phyloP scores from a whole-genome alignment of 1,284 basidiomycete species.

The Pholiota adiposa region DNA sequence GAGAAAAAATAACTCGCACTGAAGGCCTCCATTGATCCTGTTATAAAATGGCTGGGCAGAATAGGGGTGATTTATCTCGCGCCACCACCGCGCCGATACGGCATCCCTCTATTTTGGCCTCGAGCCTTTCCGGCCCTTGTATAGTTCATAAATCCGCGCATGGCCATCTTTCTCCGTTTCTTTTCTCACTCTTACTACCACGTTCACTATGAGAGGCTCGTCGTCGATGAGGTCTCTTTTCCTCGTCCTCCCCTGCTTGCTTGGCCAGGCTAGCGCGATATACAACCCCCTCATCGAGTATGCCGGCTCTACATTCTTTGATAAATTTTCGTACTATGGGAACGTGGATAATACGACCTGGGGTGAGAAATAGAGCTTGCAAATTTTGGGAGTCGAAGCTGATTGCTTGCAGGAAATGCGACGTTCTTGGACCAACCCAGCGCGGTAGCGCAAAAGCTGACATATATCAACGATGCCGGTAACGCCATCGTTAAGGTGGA shows the following conservation, averaged over 20 bases:
- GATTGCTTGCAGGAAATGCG: constrained; percentile 47
- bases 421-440: constrained; percentile 49
- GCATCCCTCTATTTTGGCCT: background rate
- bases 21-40: background rate
- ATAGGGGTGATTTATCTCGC: background rate
- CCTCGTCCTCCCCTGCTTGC: constrained; percentile 6
- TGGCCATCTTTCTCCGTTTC: background rate
- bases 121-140: background rate
- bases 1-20: background rate
- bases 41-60: background rate
- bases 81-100: background rate
- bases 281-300: constrained; percentile 55
- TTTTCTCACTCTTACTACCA: background rate
- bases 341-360: constrained; percentile 64
- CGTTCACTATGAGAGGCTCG: background rate
- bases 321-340: constrained; percentile 63
- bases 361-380: constrained; percentile 42
- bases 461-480: constrained; percentile 56
- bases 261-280: constrained; percentile 21
- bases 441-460: constrained; percentile 47
- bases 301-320: constrained; percentile 58
- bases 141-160: background rate
- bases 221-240: background rate
- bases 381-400: background rate
- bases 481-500: constrained; percentile 66